Base-by-base conservation (phyloP, 192 early-diverging fungal species). In the Jimgerdemannia lactiflua region DNA sequence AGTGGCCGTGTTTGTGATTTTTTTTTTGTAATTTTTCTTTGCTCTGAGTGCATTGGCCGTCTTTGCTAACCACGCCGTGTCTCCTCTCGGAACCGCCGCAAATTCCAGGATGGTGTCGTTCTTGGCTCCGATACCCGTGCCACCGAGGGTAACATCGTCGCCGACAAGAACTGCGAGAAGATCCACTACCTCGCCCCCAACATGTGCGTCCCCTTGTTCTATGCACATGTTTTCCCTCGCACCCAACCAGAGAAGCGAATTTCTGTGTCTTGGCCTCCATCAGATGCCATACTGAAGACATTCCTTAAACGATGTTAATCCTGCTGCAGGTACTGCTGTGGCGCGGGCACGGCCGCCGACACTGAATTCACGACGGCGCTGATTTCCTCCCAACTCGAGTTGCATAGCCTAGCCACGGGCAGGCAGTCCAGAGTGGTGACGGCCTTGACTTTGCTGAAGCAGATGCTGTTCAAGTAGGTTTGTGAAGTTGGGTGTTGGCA, bases 121-220 rank as follows among this genome's bases (percentile, higher is more conserved):
- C 90, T 99, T 54, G 98, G 97, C 4, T 97, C 98, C 20, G 98
- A 99, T 82, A 99, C 98, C 10, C 92, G 98, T 80, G 95, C 98
- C 40, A 99, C 98, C 8, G 89, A 89, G 44, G 98, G 95, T 20
- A 89, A 97, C 29, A 98, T 97, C 78, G 97, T 99, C 9, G 95
- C 95, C 1, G 97, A 99, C 89, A 99, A 99, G 86, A 98, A 99
- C 86, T 98, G 97, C 85, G 91, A 95, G 86, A 99, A 99, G 88
- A 97, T 99, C 72, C 97, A 98, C 87, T 98, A 97, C 78, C 80
- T 99, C 66, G 94, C 96, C 63, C 97, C 96, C 75, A 99, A 99
- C 85, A 96, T 97, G 90, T 93, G 79, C 69, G 76, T 18, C 40
- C n/a, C 29, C 29, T 29, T 29, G 29, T 29, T 29, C 29, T 29